phyloP scores from a whole-genome alignment of 2,329 filamentous ascomycete genomes.

The Ceratocystis cacaofunesta region DNA sequence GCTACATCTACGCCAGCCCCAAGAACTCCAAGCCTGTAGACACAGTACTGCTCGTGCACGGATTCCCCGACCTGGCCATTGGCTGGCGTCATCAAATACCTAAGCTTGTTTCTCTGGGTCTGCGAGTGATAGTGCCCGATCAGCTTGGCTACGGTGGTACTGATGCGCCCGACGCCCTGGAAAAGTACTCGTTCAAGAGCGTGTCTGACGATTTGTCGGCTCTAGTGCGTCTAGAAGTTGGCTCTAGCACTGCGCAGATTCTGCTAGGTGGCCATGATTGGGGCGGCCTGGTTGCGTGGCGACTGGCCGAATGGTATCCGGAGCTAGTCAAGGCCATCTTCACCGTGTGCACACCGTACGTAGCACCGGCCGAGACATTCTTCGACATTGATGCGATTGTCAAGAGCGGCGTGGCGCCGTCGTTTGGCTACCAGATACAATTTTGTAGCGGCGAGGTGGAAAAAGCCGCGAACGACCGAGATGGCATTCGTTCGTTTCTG shows the following conservation, averaged over 20 bases:
- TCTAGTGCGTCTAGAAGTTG: conserved; percentile 43
- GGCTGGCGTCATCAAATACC: conserved; percentile 89
- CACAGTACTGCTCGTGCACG: conserved; percentile 48
- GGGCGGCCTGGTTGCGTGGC: conserved; percentile 67
- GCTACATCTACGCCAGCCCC: conserved; percentile 40
- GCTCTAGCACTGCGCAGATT: conserved; percentile 36
- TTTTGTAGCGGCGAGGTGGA: conserved; percentile 56
- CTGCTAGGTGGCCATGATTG: conserved; percentile 89
- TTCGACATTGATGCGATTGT: conserved; percentile 46
- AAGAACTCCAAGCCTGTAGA: conserved; percentile 30
- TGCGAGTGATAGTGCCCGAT: conserved; percentile 71
- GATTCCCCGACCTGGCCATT: conserved; percentile 69
- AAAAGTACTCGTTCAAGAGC: conserved; percentile 55
- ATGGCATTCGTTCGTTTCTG: conserved; percentile 55
- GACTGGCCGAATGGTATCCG: conserved; percentile 58
- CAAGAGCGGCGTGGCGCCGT: conserved; percentile 38
- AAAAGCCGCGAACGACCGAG: conserved; percentile 37
- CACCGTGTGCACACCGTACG: conserved; percentile 65
- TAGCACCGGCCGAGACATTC: conserved; percentile 37
- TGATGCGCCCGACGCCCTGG: conserved; percentile 46
- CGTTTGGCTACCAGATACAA: conserved; percentile 76
- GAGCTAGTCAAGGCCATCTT: conserved; percentile 60
- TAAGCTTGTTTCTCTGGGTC: conserved; percentile 51
- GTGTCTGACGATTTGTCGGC: conserved; percentile 61
- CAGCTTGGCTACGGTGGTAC: conserved; percentile 77